phyloP scores from a whole-genome alignment of 2,329 filamentous ascomycete species.

The Cladophialophora yegresii region DNA sequence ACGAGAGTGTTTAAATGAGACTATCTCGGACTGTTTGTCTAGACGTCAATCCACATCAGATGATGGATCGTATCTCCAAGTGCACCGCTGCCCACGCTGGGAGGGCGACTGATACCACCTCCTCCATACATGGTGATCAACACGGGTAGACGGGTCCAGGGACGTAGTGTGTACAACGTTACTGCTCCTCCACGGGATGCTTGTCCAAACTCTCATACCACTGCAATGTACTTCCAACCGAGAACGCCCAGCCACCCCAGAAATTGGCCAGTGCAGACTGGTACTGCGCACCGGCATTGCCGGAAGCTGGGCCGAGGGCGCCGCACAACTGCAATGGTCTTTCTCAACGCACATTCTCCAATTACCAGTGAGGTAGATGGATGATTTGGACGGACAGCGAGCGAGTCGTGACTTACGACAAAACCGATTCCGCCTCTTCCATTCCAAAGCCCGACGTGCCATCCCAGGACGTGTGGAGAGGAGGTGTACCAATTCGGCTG shows the following conservation, averaged over 20 bases:
- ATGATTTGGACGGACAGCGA: not conserved
- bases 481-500: not conserved
- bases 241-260: not conserved
- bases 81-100: no score
- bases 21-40: no score
- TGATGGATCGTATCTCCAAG: no score
- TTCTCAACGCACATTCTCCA: not conserved
- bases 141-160: no score
- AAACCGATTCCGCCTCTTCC: slow-evolving; percentile 1
- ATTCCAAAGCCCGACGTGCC: slow-evolving; percentile 1
- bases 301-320: not conserved
- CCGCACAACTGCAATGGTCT: not conserved
- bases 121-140: no score
- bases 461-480: not conserved
- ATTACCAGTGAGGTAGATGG: not conserved
- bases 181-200: not conserved
- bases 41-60: no score
- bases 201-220: slow-evolving; percentile 1
- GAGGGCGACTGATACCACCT: no score
- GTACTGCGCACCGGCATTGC: not conserved
- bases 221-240: not conserved
- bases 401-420: not conserved
- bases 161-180: not conserved
- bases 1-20: no score
- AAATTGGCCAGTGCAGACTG: not conserved